phyloP scores from a whole-genome alignment of 1,284 basidiomycete genomes.

The Cutaneotrichosporon sp. region DNA sequence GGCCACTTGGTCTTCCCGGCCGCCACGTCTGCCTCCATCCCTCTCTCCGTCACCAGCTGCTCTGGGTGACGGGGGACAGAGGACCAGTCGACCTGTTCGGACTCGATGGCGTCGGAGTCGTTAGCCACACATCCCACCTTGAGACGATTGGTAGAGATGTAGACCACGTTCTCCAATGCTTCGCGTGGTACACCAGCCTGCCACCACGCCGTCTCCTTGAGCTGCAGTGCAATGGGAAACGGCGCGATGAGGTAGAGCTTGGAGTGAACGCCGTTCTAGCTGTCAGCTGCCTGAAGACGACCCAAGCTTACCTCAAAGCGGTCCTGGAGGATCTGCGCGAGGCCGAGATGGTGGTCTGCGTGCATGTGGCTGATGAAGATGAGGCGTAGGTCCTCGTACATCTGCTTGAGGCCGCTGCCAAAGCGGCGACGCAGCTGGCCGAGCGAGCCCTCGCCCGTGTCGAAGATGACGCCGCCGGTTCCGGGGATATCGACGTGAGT shows the following conservation, averaged over 20 bases:
- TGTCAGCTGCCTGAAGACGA: not conserved
- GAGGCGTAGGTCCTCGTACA: conserved; percentile 70
- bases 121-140: conserved; percentile 1
- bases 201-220: conserved; percentile 52
- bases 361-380: conserved; percentile 90
- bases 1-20: conserved; percentile 31
- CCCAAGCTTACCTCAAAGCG: conserved; percentile 63
- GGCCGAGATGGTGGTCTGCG: conserved; percentile 87
- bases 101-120: not conserved
- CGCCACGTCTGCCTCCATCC: conserved; percentile 20
- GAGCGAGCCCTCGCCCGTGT: conserved; percentile 87
- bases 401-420: conserved; percentile 59
- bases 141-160: conserved; percentile 36
- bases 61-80: not conserved
- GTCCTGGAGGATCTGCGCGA: conserved; percentile 70
- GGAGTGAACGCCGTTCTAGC: conserved; percentile 33
- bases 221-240: conserved; percentile 44
- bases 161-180: conserved; percentile 45
- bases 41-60: conserved; percentile 8
- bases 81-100: not conserved
- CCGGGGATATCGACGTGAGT: conserved; percentile 70
- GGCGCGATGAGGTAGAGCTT: conserved; percentile 66
- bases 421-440: conserved; percentile 81
- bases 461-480: conserved; percentile 73
- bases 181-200: conserved; percentile 29